phyloP scores from a whole-genome alignment of 768 basidiomycete species.

The Amanita pallidorosea region DNA sequence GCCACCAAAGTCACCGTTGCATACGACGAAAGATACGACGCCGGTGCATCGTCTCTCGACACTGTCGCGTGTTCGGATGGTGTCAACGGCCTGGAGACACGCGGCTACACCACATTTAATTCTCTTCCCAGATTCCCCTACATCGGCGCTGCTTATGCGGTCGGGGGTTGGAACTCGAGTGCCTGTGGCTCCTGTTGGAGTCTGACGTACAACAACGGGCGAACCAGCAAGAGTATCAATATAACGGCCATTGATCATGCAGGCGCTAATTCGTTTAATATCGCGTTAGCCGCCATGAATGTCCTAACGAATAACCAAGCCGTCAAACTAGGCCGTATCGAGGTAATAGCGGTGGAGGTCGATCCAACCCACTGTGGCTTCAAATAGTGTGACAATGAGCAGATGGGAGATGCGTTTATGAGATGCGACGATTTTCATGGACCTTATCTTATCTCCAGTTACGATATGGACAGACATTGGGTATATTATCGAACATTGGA shows the following conservation, averaged over 20 bases:
- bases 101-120: constrained; percentile 27
- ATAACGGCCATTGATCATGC: constrained; percentile 31
- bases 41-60: constrained; percentile 17
- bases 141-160: constrained; percentile 30
- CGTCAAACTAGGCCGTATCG: constrained; percentile 33
- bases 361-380: constrained; percentile 39
- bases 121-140: constrained; percentile 32
- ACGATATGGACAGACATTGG: too few relatives aligned
- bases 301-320: constrained; percentile 37
- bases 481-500: too few relatives aligned
- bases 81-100: constrained; percentile 27
- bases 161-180: constrained; percentile 27
- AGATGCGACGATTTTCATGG: not conserved
- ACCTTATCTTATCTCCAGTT: not conserved
- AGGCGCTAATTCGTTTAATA: constrained; percentile 23
- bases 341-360: constrained; percentile 32
- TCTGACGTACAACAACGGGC: constrained; percentile 22
- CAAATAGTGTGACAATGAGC: not conserved
- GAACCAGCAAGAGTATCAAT: constrained; percentile 15
- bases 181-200: constrained; percentile 39
- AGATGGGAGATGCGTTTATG: not conserved
- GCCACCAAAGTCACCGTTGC: constrained; percentile 8
- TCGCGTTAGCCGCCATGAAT: constrained; percentile 46
- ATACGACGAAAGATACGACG: constrained; percentile 34
- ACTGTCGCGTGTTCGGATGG: constrained; percentile 40